Evolutionary conservation across 1,284 basidiomycete genomes (phyloP).

Genomic region (Bondarzewia mesenterica): DNA sequence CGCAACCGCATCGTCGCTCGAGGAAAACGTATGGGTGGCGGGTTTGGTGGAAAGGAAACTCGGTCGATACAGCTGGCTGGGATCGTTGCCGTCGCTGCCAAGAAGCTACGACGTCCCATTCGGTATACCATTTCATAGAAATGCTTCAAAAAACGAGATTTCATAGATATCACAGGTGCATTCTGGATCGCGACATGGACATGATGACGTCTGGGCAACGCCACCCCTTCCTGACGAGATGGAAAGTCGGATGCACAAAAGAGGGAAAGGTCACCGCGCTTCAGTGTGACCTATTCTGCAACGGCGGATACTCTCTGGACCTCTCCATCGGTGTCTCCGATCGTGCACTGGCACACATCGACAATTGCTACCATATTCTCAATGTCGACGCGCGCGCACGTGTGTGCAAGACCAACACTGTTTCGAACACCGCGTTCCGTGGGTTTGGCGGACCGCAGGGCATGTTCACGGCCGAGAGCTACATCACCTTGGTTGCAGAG

Average conservation of each 20-base stretch:
- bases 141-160: not conserved
- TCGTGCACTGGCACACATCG: not conserved
- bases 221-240: not conserved
- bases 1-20: not conserved
- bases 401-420: not conserved
- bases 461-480: not conserved
- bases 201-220: not conserved
- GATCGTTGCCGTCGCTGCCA: not conserved
- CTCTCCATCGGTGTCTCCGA: not conserved
- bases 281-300: not conserved
- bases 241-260: not conserved
- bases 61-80: not conserved
- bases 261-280: not conserved
- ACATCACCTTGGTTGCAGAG: not conserved
- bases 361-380: not conserved
- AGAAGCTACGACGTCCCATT: not conserved
- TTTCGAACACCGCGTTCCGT: not conserved
- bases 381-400: not conserved
- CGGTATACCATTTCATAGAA: not conserved
- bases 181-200: not conserved
- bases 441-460: not conserved
- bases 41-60: not conserved
- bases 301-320: not conserved
- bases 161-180: not conserved
- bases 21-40: not conserved